Evolutionary conservation across 768 basidiomycete species (phyloP).

Genomic region (Kwoniella bestiolae): DNA sequence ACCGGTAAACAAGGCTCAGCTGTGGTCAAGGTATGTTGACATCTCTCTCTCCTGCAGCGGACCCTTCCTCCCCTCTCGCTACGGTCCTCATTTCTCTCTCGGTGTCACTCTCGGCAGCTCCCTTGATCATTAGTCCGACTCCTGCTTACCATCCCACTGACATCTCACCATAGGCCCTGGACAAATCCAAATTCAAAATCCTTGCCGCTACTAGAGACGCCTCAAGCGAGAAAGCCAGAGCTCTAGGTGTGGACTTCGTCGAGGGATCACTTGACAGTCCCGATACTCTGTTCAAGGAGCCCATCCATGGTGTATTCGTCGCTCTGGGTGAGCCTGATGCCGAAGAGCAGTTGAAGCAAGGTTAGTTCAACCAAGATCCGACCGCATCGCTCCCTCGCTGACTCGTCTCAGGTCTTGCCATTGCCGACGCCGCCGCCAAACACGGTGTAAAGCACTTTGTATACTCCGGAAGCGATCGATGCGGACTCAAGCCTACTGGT

Average conservation of each 20-base stretch:
- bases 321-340: neutral
- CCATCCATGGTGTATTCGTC: constrained; percentile 27
- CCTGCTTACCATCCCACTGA: no score
- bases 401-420: constrained; percentile 15
- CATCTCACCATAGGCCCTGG: constrained; percentile 17
- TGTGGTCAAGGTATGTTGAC: constrained; percentile 17
- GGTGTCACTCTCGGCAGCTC: neutral
- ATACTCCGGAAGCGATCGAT: constrained; percentile 22
- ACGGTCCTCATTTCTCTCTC: no score
- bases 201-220: constrained; percentile 26
- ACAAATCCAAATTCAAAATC: constrained; percentile 17
- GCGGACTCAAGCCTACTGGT: constrained; percentile 13
- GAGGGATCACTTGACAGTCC: constrained; percentile 21
- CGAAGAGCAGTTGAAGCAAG: constrained; percentile 9
- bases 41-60: no score
- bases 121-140: neutral
- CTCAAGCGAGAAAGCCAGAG: constrained; percentile 13
- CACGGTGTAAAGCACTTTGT: constrained; percentile 31
- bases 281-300: constrained; percentile 23
- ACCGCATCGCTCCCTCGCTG: neutral
- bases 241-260: constrained; percentile 23
- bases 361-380: no score
- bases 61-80: no score
- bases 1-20: constrained; percentile 32
- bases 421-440: constrained; percentile 22